Conservation (phyloP, 306 rosid genomes). For the Begonia fuchsioides region DNA sequence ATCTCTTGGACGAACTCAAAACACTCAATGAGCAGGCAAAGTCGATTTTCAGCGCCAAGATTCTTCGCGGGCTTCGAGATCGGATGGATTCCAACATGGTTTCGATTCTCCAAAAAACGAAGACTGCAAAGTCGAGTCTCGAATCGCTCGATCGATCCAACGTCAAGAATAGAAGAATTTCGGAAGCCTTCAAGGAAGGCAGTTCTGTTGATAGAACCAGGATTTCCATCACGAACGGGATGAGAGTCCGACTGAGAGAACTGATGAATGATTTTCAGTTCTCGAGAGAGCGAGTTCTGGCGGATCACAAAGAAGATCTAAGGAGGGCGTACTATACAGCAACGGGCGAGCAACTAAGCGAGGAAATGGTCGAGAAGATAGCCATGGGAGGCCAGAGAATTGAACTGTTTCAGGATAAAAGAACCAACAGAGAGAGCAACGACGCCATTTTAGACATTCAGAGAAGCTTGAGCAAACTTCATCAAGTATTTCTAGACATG, state of each 20-base stretch:
- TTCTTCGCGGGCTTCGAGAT: constrained; percentile 73
- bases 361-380: constrained; percentile 59
- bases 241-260: constrained; percentile 66
- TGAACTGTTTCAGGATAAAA: constrained; percentile 49
- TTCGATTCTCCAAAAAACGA: constrained; percentile 62
- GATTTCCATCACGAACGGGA: constrained; percentile 47
- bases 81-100: constrained; percentile 63
- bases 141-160: constrained; percentile 61
- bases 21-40: constrained; percentile 63
- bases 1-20: constrained; percentile 75
- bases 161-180: constrained; percentile 26
- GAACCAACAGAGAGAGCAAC: constrained; percentile 49
- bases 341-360: constrained; percentile 53
- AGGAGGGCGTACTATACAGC: constrained; percentile 50
- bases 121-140: constrained; percentile 38
- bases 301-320: constrained; percentile 72
- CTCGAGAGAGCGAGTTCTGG: constrained; percentile 43
- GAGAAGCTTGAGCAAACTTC: constrained; percentile 81
- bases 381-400: constrained; percentile 43
- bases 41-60: constrained; percentile 69
- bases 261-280: constrained; percentile 64
- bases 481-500: constrained; percentile 92
- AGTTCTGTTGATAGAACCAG: constrained; percentile 55
- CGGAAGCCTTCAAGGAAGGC: constrained; percentile 44
- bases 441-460: constrained; percentile 68